These are phyloP conservation scores for Orobanche coerulescens DNA, from an alignment of 257 asterid species.

Conservation along the genomic window DNA sequence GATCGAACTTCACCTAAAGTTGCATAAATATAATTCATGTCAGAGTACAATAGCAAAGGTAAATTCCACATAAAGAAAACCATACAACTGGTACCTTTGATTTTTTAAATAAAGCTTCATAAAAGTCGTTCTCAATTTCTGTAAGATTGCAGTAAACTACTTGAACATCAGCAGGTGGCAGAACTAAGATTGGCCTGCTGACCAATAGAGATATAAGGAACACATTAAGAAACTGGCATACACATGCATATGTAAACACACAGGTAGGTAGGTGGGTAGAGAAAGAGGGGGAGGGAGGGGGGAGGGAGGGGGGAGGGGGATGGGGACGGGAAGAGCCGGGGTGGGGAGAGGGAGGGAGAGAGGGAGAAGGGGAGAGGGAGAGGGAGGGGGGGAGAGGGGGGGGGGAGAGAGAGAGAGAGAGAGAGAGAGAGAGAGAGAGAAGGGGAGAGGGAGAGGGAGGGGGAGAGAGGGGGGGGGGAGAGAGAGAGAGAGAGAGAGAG, in stretches of 20 bases:
- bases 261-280: background rate
- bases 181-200: slow-evolving; percentile 83
- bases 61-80: background rate
- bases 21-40: slow-evolving; percentile 16
- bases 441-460: background rate
- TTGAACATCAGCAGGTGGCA: slow-evolving; percentile 88
- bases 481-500: background rate
- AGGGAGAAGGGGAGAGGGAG: background rate
- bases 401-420: background rate
- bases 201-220: slow-evolving; percentile 9
- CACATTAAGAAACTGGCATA: slow-evolving; percentile 13
- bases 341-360: background rate
- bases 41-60: slow-evolving; percentile 17
- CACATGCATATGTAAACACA: background rate
- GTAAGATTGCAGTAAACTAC: slow-evolving; percentile 75
- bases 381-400: background rate
- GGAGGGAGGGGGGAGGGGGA: too few relatives aligned
- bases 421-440: background rate
- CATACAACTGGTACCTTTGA: slow-evolving; percentile 56
- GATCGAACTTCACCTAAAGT: slow-evolving; percentile 77
- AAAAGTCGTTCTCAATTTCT: slow-evolving; percentile 84
- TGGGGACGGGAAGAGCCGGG: background rate
- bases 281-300: background rate
- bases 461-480: background rate
- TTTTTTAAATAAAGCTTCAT: slow-evolving; percentile 83